Evolutionary conservation across 148 eudicot genomes (phyloP).

Genomic region (Chenopodium suecicum): DNA sequence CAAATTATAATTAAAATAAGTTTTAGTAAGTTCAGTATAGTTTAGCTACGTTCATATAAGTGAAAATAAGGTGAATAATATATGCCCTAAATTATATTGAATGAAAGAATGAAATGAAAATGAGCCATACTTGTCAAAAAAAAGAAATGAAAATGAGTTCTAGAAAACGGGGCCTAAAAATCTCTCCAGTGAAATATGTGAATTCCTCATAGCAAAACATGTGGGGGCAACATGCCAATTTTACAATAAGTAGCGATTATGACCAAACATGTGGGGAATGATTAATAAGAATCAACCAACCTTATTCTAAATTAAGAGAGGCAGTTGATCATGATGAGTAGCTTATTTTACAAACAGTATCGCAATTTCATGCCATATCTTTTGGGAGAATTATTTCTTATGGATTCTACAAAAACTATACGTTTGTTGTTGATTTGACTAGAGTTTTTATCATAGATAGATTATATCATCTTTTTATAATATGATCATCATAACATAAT

Average conservation of each 20-base stretch:
- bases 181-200: not conserved
- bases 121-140: no score
- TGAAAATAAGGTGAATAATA: no score
- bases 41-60: no score
- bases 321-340: conserved; percentile 21
- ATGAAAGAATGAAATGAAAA: no score
- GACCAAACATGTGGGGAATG: conserved; percentile 34
- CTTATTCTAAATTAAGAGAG: conserved; percentile 6
- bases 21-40: no score
- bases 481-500: not conserved
- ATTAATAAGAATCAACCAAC: conserved; percentile 19
- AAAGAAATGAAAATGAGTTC: no score
- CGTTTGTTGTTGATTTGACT: conserved; percentile 4
- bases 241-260: conserved; percentile 8
- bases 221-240: conserved; percentile 23
- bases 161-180: not conserved
- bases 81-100: no score
- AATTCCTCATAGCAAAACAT: conserved; percentile 24
- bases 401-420: not conserved
- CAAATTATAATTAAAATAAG: no score
- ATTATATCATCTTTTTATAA: not conserved
- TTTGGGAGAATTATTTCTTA: conserved; percentile 2
- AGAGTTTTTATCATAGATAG: not conserved
- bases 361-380: conserved; percentile 21
- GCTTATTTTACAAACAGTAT: conserved; percentile 25